These are phyloP conservation scores for Epichloe amarillans DNA, from an alignment of 2,329 filamentous ascomycete species.

Conservation along the genomic window DNA sequence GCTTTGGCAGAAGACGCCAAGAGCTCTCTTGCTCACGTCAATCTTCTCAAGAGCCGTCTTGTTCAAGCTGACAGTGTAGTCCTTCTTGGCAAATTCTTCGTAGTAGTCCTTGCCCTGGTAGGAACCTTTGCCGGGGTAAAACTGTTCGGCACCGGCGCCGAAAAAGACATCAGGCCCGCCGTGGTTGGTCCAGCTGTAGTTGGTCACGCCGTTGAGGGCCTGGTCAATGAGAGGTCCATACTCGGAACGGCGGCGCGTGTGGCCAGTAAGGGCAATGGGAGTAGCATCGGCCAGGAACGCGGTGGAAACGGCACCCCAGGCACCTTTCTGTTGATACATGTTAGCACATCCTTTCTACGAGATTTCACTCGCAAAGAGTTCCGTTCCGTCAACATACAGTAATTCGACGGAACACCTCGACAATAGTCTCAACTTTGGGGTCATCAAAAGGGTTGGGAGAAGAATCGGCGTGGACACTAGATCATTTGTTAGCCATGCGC, in stretches of 20 bases:
- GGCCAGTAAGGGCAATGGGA: slow-evolving; percentile 59
- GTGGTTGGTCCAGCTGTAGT: slow-evolving; percentile 70
- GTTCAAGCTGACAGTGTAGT: slow-evolving; percentile 61
- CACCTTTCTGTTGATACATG: slow-evolving; percentile 26
- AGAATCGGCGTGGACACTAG: slow-evolving; percentile 60
- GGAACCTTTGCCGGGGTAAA: slow-evolving; percentile 50
- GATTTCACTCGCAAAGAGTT: not conserved
- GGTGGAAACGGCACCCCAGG: slow-evolving; percentile 60
- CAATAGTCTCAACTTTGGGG: slow-evolving; percentile 75
- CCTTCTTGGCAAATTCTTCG: slow-evolving; percentile 56
- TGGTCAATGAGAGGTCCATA: slow-evolving; percentile 65
- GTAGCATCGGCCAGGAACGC: slow-evolving; percentile 73
- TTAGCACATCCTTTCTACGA: not conserved
- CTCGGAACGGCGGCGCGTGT: slow-evolving; percentile 55
- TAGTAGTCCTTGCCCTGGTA: slow-evolving; percentile 68
- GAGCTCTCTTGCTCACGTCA: slow-evolving; percentile 46
- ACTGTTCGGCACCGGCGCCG: slow-evolving; percentile 72
- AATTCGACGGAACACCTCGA: slow-evolving; percentile 61
- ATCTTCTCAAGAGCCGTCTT: slow-evolving; percentile 53
- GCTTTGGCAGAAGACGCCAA: slow-evolving; percentile 64
- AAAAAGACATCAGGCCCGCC: slow-evolving; percentile 70
- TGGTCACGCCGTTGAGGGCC: slow-evolving; percentile 60
- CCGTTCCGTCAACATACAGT: slow-evolving; percentile 32
- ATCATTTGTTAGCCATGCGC: not conserved
- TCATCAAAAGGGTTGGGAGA: slow-evolving; percentile 64